phyloP scores from a whole-genome alignment of 192 early-diverging fungal genomes.

The Umbelopsis sp. region DNA sequence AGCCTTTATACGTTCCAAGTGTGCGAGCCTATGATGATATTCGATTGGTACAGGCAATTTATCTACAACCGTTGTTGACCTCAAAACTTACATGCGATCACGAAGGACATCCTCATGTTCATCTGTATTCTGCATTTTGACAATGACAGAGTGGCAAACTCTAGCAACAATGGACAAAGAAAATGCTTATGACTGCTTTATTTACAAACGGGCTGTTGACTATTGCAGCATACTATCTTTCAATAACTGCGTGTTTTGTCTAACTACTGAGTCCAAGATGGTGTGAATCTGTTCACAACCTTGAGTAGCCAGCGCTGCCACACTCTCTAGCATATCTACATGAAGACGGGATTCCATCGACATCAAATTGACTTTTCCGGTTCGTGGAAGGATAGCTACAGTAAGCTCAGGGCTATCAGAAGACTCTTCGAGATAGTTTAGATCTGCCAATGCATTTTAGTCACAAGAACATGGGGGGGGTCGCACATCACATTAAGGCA shows the following conservation, averaged over 20 bases:
- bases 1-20: not conserved
- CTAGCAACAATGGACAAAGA: not conserved
- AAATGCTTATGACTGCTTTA: not conserved
- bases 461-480: not conserved
- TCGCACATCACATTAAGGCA: not conserved
- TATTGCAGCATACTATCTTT: slow-evolving; percentile 30
- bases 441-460: slow-evolving; percentile 51
- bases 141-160: not conserved
- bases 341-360: slow-evolving; percentile 90
- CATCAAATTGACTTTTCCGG: slow-evolving; percentile 80
- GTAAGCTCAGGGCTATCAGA: slow-evolving; percentile 88
- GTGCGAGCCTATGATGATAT: not conserved
- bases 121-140: not conserved
- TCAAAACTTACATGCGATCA: not conserved
- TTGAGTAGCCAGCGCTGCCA: slow-evolving; percentile 64
- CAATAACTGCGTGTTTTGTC: slow-evolving; percentile 51
- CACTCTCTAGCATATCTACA: slow-evolving; percentile 72
- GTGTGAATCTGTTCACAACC: slow-evolving; percentile 70
- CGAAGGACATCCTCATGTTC: not conserved
- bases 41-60: not conserved
- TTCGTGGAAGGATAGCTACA: slow-evolving; percentile 80
- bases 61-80: not conserved
- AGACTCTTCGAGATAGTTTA: slow-evolving; percentile 89
- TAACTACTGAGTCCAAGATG: slow-evolving; percentile 63
- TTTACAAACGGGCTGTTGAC: not conserved